These are phyloP conservation scores for Petunia secreta DNA, from an alignment of 257 asterid species.

Conservation along the genomic window DNA sequence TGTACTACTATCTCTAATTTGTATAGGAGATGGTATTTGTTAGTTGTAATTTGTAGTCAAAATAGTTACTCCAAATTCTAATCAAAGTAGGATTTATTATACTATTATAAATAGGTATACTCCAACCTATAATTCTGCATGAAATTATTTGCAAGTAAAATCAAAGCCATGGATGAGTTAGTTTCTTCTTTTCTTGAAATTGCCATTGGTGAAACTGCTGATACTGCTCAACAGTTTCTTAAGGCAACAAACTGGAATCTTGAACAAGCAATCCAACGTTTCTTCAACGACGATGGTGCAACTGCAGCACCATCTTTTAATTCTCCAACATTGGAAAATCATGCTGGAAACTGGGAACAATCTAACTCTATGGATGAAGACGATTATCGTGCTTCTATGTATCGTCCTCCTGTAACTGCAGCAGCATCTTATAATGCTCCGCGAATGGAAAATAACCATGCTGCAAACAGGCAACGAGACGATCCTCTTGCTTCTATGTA, in stretches of 20 bases:
- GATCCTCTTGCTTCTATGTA: neutral
- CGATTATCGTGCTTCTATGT: neutral
- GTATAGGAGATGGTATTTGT: neutral
- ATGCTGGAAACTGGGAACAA: no score
- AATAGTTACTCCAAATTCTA: no score
- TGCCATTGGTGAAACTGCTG: neutral
- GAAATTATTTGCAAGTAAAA: neutral
- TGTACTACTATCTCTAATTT: neutral
- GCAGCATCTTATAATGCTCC: neutral
- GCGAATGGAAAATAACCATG: neutral
- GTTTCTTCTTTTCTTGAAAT: slow-evolving; percentile 28
- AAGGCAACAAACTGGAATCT: neutral
- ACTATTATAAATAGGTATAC: neutral
- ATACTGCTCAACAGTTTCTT: neutral
- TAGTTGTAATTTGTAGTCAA: neutral
- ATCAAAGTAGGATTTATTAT: neutral
- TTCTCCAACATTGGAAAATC: neutral
- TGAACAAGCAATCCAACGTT: slow-evolving; percentile 14
- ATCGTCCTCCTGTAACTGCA: neutral
- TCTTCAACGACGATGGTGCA: neutral
- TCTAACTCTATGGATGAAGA: neutral
- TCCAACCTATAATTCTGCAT: neutral
- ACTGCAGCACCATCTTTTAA: neutral
- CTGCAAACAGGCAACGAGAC: neutral
- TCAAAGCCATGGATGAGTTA: neutral